Evolutionary conservation across 192 early-diverging fungal species (phyloP).

Genomic region (Coemansia sp.): DNA sequence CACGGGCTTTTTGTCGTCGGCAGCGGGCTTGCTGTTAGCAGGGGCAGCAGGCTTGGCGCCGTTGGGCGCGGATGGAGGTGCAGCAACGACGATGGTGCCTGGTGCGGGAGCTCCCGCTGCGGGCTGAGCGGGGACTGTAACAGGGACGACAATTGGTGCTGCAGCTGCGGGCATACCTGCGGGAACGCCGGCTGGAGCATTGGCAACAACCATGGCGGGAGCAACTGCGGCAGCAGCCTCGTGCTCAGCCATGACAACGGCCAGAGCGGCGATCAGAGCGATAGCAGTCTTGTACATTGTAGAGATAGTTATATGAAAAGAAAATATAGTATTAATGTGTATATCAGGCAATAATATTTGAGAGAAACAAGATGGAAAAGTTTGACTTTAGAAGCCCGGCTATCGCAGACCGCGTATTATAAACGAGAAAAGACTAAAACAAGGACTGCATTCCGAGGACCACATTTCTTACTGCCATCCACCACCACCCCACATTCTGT

Average conservation of each 20-base stretch:
- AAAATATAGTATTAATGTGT: background rate
- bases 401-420: background rate
- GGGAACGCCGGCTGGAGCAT: background rate
- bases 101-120: background rate
- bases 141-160: background rate
- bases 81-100: background rate
- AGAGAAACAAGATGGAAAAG: conserved; percentile 7
- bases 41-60: conserved; percentile 11
- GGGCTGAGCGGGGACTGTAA: background rate
- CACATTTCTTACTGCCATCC: background rate
- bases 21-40: background rate
- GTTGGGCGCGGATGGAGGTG: background rate
- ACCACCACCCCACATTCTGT: background rate
- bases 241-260: conserved; percentile 13
- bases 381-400: background rate
- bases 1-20: conserved; percentile 21
- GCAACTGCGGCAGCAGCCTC: background rate
- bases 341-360: background rate
- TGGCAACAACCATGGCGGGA: background rate
- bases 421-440: background rate
- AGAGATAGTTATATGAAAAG: background rate
- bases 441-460: conserved; percentile 2
- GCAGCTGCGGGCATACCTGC: background rate
- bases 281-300: conserved; percentile 8
- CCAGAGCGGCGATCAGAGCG: conserved; percentile 9